These are phyloP conservation scores for Penicillium steckii DNA, from an alignment of 495 filamentous ascomycete species.

Conservation along the genomic window DNA sequence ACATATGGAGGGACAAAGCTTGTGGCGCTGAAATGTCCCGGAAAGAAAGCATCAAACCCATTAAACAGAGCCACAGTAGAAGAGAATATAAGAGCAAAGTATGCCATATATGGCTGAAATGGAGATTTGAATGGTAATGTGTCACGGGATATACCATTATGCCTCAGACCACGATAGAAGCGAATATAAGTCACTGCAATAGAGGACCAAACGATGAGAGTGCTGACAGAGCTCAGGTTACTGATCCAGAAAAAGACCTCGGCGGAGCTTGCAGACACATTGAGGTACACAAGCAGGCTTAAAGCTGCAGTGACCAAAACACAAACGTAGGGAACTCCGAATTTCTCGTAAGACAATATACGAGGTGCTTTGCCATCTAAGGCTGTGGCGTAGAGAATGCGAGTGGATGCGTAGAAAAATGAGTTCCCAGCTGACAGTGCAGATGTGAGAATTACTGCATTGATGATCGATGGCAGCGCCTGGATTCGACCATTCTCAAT, in stretches of 20 bases:
- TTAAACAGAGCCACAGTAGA: conserved; percentile 52
- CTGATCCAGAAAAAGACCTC: conserved; percentile 51
- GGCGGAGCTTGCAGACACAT: conserved; percentile 25
- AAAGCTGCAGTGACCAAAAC: conserved; percentile 26
- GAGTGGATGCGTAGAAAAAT: conserved; percentile 69
- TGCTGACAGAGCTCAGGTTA: conserved; percentile 51
- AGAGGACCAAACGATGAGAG: conserved; percentile 55
- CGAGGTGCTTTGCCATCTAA: conserved; percentile 62
- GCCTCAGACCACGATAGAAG: conserved; percentile 49
- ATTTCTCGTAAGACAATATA: conserved; percentile 45
- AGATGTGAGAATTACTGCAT: conserved; percentile 65
- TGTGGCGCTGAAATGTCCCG: conserved; percentile 35
- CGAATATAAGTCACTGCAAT: conserved; percentile 54
- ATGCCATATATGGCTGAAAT: conserved; percentile 53
- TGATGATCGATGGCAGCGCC: conserved; percentile 70
- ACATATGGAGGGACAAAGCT: conserved; percentile 35
- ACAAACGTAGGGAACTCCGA: conserved; percentile 40
- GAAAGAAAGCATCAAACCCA: conserved; percentile 60
- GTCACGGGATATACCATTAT: conserved; percentile 42
- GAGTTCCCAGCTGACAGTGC: conserved; percentile 67
- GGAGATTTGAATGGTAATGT: conserved; percentile 49
- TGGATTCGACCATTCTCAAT: conserved; percentile 58
- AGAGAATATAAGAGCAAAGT: conserved; percentile 47
- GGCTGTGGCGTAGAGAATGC: conserved; percentile 69
- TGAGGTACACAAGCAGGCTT: conserved; percentile 30